Conservation (phyloP, 2,329 filamentous ascomycete genomes). For the Pseudogymnoascus sp. region DNA sequence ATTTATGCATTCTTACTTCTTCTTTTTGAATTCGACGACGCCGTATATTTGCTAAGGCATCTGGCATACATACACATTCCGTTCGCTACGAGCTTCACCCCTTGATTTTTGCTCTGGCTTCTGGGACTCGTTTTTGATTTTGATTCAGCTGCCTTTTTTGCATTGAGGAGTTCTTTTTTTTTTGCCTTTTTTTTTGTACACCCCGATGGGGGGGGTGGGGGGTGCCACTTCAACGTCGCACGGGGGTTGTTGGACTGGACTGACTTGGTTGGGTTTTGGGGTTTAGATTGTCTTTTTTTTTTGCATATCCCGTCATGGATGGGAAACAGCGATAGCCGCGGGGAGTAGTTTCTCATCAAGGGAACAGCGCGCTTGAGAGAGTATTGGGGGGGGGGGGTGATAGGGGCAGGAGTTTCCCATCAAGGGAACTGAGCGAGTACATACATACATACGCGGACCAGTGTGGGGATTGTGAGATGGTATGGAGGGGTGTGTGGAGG, state of each 20-base stretch:
- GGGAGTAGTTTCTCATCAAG: background rate
- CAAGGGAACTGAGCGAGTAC: background rate
- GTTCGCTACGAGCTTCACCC: background rate
- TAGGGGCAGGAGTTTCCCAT: background rate
- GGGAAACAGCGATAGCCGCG: no score
- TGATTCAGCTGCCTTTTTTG: background rate
- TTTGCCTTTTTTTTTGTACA: background rate
- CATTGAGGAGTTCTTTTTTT: background rate
- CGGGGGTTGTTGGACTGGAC: background rate
- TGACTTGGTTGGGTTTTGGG: background rate
- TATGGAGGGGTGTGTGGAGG: background rate
- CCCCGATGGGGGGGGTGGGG: no score
- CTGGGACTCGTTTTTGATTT: background rate
- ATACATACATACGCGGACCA: no score
- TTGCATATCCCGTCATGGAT: background rate
- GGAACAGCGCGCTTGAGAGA: background rate
- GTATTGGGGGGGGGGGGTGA: no score
- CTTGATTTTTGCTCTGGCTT: background rate
- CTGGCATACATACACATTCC: background rate
- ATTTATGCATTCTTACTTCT: background rate
- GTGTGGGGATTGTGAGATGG: no score
- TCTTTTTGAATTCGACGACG: background rate
- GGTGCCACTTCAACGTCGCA: background rate
- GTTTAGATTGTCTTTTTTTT: background rate
- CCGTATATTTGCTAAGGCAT: no score